Evolutionary conservation across 805 yeast genomes (phyloP).

Genomic region (Metschnikowia dekortorum): DNA sequence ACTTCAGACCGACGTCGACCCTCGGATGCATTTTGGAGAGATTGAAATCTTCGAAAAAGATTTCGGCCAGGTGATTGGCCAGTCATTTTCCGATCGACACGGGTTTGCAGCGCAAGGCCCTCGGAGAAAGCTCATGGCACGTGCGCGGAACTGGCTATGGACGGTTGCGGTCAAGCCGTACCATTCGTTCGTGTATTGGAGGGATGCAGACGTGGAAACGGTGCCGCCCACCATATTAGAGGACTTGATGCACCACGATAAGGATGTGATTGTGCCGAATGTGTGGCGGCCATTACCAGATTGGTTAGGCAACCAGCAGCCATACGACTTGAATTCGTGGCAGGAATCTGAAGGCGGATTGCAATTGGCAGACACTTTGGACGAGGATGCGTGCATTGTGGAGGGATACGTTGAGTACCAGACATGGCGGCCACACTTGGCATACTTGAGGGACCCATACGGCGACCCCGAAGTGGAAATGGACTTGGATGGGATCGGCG

Average conservation of each 20-base stretch:
- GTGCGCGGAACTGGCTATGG: constrained; percentile 92
- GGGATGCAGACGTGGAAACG: constrained; percentile 96
- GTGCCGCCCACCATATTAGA: constrained; percentile 80
- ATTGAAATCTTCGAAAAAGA: constrained; percentile 88
- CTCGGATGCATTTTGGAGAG: constrained; percentile 65
- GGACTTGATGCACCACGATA: constrained; percentile 87
- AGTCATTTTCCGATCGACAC: constrained; percentile 87
- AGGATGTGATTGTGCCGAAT: constrained; percentile 91
- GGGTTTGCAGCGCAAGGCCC: constrained; percentile 97
- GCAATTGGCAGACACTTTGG: constrained; percentile 68
- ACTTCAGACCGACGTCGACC: constrained; percentile 64
- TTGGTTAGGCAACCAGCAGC: constrained; percentile 81
- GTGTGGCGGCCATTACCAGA: constrained; percentile 89
- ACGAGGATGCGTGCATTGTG: constrained; percentile 93
- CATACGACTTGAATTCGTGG: constrained; percentile 83
- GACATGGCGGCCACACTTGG: constrained; percentile 96
- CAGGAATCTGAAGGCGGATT: constrained; percentile 80
- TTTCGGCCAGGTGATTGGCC: constrained; percentile 91
- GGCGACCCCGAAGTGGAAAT: constrained; percentile 93
- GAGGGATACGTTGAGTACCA: constrained; percentile 97
- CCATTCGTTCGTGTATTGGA: constrained; percentile 95
- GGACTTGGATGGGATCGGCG: constrained; percentile 96
- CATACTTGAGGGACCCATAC: constrained; percentile 88
- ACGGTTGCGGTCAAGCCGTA: constrained; percentile 84
- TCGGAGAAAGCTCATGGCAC: constrained; percentile 89